Percentiles rank a stretch among this genome's conserved stretches.
phyloP scores from a whole-genome alignment of 305 asterid species.

The Nicotiana rustica region DNA sequence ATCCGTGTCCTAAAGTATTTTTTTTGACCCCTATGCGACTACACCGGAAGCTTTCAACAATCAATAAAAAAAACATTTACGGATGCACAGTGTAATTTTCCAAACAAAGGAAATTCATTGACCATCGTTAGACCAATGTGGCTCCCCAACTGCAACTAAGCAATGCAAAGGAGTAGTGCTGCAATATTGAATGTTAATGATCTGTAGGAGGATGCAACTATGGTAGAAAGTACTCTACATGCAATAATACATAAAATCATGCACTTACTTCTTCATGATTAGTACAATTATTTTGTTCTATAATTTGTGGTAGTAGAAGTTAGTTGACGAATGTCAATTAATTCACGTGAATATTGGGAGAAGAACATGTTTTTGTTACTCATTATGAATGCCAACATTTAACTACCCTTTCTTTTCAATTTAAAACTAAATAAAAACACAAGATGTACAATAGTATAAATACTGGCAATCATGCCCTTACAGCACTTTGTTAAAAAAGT shows the following conservation, averaged over 20 bases:
- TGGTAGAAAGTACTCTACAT: background rate
- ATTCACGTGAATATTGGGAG: conserved; percentile 41
- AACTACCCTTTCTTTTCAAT: background rate
- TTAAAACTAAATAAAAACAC: background rate
- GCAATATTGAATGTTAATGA: conserved; percentile 11
- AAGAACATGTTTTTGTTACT: background rate
- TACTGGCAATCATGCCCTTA: conserved; percentile 6
- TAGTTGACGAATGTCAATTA: conserved; percentile 26
- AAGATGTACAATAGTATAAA: background rate
- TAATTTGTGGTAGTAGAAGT: background rate
- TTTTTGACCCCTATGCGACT: too few relatives aligned
- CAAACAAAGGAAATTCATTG: background rate
- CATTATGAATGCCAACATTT: conserved; percentile 35
- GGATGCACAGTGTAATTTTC: background rate
- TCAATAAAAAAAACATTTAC: background rate
- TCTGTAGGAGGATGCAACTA: conserved; percentile 8
- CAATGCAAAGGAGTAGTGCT: background rate
- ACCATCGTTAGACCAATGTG: background rate
- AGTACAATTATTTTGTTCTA: background rate
- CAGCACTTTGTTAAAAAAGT: background rate
- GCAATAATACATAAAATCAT: conserved; percentile 21
- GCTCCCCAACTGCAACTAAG: background rate
- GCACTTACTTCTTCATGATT: conserved; percentile 9
- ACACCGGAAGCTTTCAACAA: background rate
- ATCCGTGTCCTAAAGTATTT: too few relatives aligned